A percentile compares a stretch with the other conserved stretches of the same genome.
phyloP scores from a whole-genome alignment of 2,329 filamentous ascomycete genomes.

The Gnomoniopsis sp. region DNA sequence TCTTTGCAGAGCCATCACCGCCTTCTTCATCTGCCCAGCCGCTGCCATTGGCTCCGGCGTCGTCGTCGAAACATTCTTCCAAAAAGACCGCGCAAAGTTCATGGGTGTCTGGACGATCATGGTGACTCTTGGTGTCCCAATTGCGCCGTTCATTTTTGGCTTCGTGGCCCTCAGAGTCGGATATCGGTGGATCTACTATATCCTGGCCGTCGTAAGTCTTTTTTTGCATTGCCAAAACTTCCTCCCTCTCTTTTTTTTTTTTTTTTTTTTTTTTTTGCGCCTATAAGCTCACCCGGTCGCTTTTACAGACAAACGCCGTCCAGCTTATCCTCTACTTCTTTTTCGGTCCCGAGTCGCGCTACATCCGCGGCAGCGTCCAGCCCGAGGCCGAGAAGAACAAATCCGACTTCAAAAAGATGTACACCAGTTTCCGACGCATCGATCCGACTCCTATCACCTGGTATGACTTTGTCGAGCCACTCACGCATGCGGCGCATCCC shows the following conservation, averaged over 20 bases:
- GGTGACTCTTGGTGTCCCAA: conserved; percentile 26
- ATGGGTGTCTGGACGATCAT: conserved; percentile 55
- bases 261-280: too few species aligned
- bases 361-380: conserved; percentile 35
- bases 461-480: conserved; percentile 50
- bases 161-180: conserved; percentile 47
- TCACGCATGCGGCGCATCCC: conserved; percentile 37
- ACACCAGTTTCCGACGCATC: conserved; percentile 44
- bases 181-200: conserved; percentile 58
- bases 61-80: conserved; percentile 56
- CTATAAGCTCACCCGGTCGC: not conserved
- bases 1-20: conserved; percentile 47
- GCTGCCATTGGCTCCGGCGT: conserved; percentile 51
- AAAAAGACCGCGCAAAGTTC: conserved; percentile 48
- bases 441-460: conserved; percentile 46
- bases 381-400: conserved; percentile 23
- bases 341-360: conserved; percentile 53
- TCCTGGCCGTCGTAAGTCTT: conserved; percentile 47
- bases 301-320: conserved; percentile 47
- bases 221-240: too few species aligned
- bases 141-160: conserved; percentile 35
- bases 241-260: not conserved
- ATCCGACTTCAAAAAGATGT: conserved; percentile 41
- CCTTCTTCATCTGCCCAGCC: conserved; percentile 55
- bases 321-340: conserved; percentile 56